Base-by-base conservation (phyloP, 1,139 yeast species). In the Kluyveromyces marxianus region DNA sequence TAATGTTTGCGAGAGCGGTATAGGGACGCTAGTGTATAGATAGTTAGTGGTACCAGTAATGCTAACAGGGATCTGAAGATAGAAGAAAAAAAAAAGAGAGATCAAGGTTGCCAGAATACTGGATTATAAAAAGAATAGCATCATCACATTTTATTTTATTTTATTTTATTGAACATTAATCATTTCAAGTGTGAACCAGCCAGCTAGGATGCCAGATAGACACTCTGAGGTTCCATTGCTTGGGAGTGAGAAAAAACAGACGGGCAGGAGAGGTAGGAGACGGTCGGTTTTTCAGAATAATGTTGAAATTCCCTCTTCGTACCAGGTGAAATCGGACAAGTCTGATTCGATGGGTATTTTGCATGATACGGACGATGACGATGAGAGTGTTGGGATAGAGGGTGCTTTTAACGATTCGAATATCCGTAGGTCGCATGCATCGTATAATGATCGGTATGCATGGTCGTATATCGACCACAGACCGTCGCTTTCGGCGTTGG, bases 391-490 rank as follows among this genome's bases (percentile, higher is more conserved):
- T 8, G 37, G 29, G 4, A 25, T n/a, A 21, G 35, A 38, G 10
- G 6, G 14, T n/a, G 34, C 21, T 14, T 32, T 40, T 27, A 21
- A 40, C 46, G 8, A 8, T 5, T 10, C 28, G 8, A 24, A 25
- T 26, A 4, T 21, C 10, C 6, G 39, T 6, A 36, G 26, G 30
- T 25, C 30, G 4, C 39, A 36, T 10, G 39, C 30, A 7, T 41
- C 48, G 32, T 47, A 44, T 43, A 55, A 52, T 38, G 39, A 48
- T 31, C 50, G 41, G 25, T 53, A 48, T 34, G 49, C 51, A 32
- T 56, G 54, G 25, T 48, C 55, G 8, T 62, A 56, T 35, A 58
- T 63, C 25, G 68, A 63, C 44, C 68, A 63, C 47, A 56, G 67
- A 48, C 65, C 62, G 3, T 51, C 62, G 1, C 46, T 48, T n/a